phyloP scores from a whole-genome alignment of 2,329 filamentous ascomycete species.

The Incumbomyces lentus region DNA sequence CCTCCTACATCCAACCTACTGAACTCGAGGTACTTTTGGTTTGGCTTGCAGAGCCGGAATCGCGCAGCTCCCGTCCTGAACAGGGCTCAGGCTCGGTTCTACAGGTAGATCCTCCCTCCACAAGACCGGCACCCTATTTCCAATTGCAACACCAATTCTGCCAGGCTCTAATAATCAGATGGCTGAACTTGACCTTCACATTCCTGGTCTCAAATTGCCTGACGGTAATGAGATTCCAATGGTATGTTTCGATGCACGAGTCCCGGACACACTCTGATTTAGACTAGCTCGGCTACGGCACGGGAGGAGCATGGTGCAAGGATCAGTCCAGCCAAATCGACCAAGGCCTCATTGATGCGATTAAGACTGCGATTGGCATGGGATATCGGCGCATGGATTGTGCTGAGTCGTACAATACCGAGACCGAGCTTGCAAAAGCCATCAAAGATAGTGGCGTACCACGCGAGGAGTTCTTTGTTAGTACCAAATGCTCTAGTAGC shows the following conservation, averaged over 20 bases:
- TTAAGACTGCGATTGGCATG: conserved; percentile 47
- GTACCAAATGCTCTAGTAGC: conserved; percentile 47
- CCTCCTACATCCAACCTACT: no score
- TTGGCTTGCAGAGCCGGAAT: no score
- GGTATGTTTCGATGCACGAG: conserved; percentile 9
- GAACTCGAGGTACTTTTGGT: no score
- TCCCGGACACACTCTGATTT: not conserved
- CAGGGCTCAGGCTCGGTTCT: no score
- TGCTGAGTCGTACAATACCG: conserved; percentile 46
- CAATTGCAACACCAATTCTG: no score
- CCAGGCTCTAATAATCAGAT: conserved; percentile 5
- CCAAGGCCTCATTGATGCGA: conserved; percentile 42
- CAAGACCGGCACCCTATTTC: no score
- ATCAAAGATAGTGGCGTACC: conserved; percentile 38
- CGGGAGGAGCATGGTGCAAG: conserved; percentile 57
- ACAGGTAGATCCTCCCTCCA: no score
- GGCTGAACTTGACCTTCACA: conserved; percentile 19
- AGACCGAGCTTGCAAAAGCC: conserved; percentile 38
- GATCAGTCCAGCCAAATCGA: conserved; percentile 38
- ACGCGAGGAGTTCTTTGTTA: conserved; percentile 41
- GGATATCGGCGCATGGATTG: conserved; percentile 55
- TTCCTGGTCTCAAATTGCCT: conserved; percentile 18
- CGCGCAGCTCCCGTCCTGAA: no score
- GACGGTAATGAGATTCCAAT: conserved; percentile 21
- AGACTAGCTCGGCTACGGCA: conserved; percentile 49